Evolutionary conservation across 2,329 filamentous ascomycete species (phyloP), one percentile per base, ranked within the genome.

Genomic region (Monilinia laxa): DNA sequence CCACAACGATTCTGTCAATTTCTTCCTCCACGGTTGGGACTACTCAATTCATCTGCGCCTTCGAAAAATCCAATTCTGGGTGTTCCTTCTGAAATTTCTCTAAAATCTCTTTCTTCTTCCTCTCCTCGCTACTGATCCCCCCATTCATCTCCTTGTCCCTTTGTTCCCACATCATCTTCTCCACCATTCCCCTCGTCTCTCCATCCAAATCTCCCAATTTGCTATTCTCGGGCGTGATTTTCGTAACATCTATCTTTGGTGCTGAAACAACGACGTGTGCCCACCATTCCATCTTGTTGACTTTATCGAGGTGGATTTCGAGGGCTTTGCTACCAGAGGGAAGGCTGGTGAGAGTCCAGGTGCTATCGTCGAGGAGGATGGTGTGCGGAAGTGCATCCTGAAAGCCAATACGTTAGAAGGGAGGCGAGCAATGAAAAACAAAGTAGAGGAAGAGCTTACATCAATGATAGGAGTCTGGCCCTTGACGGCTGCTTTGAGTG

Each of bases 111-210:
- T 88, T 80, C 85, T 98, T 98, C 84, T 93, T 92, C 84, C 93
- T 92, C 84, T 96, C 89, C 82, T 99, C 95, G 72, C 98, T 95
- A 71, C 92, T 96, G 16, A 90, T 93, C 57, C 93, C 92, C 79
- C 90, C 85, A 5, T 95, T 95, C 79, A 85, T 82, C 82, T 98
- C 93, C 87, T 99, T 99, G 82, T 98, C 93, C 72, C 91, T 85
- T 84, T 99, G 95, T 81, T 99, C 95, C 75, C 86, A 99, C 95
- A 99, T 99, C 95, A 99, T 99, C 87, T 99, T 99, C 87, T 99
- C 95, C 55, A 99, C 95, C 94, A 99, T 98, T 68, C 88, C 86
- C 71, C 95, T 86, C 64, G 95, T 99, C 83, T 96, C 91, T 69
- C 95, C 95, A 76, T 98, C 94, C 72, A 99, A 82, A 78, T 99